Evolutionary conservation across 2,329 filamentous ascomycete species (phyloP).

Genomic region (Fusarium redolens): DNA sequence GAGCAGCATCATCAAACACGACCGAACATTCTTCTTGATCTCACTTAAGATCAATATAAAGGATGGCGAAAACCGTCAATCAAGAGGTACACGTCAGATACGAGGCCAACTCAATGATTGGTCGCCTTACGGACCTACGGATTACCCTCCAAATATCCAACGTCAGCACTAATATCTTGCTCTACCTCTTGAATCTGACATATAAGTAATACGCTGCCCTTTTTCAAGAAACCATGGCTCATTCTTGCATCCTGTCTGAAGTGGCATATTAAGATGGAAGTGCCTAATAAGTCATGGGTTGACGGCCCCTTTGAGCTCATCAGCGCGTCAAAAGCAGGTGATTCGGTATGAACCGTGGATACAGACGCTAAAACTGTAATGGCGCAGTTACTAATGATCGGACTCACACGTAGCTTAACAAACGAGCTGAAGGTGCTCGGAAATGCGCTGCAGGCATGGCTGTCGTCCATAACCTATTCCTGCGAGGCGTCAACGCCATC

Average conservation of each 20-base stretch:
- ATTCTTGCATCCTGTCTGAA: fast-evolving
- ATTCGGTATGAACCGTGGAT: conserved; percentile 25
- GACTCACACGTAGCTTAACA: conserved; percentile 10
- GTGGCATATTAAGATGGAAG: background rate
- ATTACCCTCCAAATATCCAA: background rate
- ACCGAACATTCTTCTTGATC: too few species aligned
- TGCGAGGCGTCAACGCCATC: conserved; percentile 53
- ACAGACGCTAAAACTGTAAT: fast-evolving
- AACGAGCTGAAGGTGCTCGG: conserved; percentile 34
- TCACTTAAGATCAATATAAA: too few species aligned
- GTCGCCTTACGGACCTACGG: background rate
- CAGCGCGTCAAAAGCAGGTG: conserved; percentile 37
- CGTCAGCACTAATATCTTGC: conserved; percentile 12
- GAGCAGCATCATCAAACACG: too few species aligned
- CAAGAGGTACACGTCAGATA: background rate
- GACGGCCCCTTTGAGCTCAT: conserved; percentile 51
- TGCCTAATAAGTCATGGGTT: conserved; percentile 44
- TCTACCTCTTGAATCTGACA: too few species aligned
- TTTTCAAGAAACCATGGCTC: fast-evolving
- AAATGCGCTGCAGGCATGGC: conserved; percentile 48
- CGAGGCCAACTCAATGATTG: background rate
- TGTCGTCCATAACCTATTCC: conserved; percentile 51
- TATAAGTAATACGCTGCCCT: background rate
- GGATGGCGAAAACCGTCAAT: too few species aligned
- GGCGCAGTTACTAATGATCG: fast-evolving